These are phyloP conservation scores for Cetraspora pellucida DNA, from an alignment of 192 early-diverging fungal genomes.

Conservation along the genomic window DNA sequence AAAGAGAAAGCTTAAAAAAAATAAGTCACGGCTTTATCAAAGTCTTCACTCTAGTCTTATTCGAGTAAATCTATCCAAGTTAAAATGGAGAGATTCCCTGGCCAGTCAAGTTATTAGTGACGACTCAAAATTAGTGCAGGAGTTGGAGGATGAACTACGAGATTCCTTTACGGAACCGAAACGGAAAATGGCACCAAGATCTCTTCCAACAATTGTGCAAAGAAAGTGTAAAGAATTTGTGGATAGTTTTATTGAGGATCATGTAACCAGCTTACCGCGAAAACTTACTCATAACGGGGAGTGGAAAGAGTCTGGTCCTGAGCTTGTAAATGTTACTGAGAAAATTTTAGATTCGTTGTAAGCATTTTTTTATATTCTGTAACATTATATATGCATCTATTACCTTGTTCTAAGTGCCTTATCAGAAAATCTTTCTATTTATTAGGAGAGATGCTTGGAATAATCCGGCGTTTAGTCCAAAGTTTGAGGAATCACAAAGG, in stretches of 20 bases:
- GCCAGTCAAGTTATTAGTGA: conserved; percentile 23
- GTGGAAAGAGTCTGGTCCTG: background rate
- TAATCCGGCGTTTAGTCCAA: conserved; percentile 1
- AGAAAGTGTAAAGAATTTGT: conserved; percentile 13
- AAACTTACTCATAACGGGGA: background rate
- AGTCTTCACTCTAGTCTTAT: background rate
- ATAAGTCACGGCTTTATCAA: background rate
- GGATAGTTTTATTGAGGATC: conserved; percentile 4
- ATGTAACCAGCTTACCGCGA: background rate
- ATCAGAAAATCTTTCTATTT: background rate
- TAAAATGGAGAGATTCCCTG: background rate
- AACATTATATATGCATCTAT: background rate
- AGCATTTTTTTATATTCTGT: background rate
- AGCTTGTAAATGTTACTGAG: background rate
- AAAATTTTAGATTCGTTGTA: conserved; percentile 22
- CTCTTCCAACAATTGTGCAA: background rate
- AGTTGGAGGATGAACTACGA: background rate
- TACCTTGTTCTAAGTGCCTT: background rate
- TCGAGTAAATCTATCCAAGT: background rate
- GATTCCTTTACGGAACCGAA: conserved; percentile 1
- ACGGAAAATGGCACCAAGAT: background rate
- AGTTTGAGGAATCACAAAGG: background rate
- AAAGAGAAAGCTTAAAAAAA: conserved; percentile 14
- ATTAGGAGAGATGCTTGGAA: conserved; percentile 20
- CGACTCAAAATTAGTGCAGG: background rate